Conservation (phyloP, 371 early-diverging fungal genomes). For the Dichotomocladium elegans region DNA sequence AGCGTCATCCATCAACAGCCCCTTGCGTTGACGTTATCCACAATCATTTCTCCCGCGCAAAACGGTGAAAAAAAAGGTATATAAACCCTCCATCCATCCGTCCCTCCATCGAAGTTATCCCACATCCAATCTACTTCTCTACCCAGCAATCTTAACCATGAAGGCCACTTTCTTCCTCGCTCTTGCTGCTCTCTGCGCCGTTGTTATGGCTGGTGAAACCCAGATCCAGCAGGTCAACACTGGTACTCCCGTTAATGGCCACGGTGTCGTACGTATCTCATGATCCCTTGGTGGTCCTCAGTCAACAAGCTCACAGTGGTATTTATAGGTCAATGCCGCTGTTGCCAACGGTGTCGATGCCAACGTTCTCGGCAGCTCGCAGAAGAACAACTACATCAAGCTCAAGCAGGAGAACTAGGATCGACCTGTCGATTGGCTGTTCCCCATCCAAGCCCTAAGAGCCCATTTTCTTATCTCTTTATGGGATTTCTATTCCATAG, state of each 20-base stretch:
- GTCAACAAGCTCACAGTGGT: neutral
- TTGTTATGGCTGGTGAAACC: constrained; percentile 1
- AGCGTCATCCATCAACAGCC: too few relatives aligned
- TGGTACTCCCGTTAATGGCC: neutral
- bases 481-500: too few relatives aligned
- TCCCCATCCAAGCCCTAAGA: too few relatives aligned
- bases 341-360: neutral
- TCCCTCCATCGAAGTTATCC: neutral
- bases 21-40: too few relatives aligned
- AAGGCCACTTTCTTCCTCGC: constrained; percentile 11
- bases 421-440: neutral
- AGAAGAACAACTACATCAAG: neutral
- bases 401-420: neutral
- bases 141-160: constrained; percentile 1
- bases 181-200: constrained; percentile 5
- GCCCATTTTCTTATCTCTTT: too few relatives aligned
- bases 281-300: neutral
- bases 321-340: neutral
- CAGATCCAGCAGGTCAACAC: neutral
- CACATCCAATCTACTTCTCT: neutral
- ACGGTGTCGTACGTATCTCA: neutral
- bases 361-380: neutral
- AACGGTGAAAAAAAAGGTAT: too few relatives aligned
- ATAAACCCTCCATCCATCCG: too few relatives aligned
- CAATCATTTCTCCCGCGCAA: too few relatives aligned